Evolutionary conservation across 768 basidiomycete genomes (phyloP).

Genomic region (Tulasnella sp.): DNA sequence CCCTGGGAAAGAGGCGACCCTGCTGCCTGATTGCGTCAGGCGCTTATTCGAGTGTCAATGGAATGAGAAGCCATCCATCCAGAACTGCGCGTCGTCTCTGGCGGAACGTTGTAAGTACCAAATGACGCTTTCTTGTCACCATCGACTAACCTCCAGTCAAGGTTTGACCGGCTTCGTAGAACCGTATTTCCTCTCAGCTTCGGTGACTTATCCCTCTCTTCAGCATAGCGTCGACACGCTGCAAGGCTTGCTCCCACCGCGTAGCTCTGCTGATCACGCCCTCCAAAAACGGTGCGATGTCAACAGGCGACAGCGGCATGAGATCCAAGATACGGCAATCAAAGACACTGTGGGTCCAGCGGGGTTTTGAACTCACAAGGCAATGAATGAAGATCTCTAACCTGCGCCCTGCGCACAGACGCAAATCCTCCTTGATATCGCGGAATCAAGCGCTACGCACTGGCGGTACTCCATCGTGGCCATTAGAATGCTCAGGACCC

Average conservation of each 20-base stretch:
- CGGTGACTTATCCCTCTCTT: slow-evolving; percentile 1
- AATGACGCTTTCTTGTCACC: slow-evolving; percentile 12
- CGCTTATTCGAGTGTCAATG: slow-evolving; percentile 62
- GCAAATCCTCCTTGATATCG: slow-evolving; percentile 42
- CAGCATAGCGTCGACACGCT: not conserved
- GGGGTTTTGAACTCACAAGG: slow-evolving; percentile 32
- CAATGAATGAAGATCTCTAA: not conserved
- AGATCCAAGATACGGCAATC: slow-evolving; percentile 21
- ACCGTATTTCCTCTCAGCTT: slow-evolving; percentile 26
- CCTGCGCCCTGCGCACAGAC: slow-evolving; percentile 28
- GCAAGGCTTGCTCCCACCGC: not conserved
- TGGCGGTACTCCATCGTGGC: slow-evolving; percentile 73
- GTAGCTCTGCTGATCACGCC: not conserved
- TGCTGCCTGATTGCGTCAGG: slow-evolving; percentile 46
- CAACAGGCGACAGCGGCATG: not conserved
- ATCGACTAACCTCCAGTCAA: slow-evolving; percentile 22
- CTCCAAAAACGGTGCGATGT: not conserved
- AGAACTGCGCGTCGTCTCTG: slow-evolving; percentile 53
- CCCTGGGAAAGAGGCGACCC: slow-evolving; percentile 44
- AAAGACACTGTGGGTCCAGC: slow-evolving; percentile 26
- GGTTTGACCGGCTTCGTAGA: slow-evolving; percentile 52
- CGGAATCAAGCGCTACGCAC: slow-evolving; percentile 50
- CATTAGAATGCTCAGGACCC: slow-evolving; percentile 51
- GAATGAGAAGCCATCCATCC: slow-evolving; percentile 81
- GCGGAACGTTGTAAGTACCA: slow-evolving; percentile 45